Percentiles rank a stretch among this genome's conserved stretches.
Conservation (phyloP, 192 early-diverging fungal genomes). For the Coemansia sp. region DNA sequence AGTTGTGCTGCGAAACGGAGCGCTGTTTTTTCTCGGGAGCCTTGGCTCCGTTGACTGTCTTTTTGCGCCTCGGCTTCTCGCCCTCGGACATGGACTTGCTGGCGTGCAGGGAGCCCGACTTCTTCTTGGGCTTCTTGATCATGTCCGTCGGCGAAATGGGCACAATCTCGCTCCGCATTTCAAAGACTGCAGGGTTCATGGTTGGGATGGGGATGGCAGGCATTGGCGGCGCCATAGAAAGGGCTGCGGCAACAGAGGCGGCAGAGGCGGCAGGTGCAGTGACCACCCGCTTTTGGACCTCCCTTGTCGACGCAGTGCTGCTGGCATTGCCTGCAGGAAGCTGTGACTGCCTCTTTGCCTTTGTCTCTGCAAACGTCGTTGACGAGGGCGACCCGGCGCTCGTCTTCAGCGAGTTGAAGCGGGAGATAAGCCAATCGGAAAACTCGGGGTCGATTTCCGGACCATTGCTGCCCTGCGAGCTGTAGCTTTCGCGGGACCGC, state of each 20-base stretch:
- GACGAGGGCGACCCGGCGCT: conserved; percentile 21
- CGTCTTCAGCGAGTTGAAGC: conserved; percentile 35
- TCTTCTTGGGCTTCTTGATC: conserved; percentile 5
- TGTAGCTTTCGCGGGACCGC: conserved; percentile 41
- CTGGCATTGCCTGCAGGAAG: too few species aligned
- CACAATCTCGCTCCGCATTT: background rate
- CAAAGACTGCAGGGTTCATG: background rate
- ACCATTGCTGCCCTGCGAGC: conserved; percentile 25
- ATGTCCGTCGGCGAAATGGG: background rate
- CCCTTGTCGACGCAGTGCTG: too few species aligned
- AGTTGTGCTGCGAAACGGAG: too few species aligned
- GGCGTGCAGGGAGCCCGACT: conserved; percentile 2
- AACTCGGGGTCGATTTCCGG: conserved; percentile 37
- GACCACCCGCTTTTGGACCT: too few species aligned
- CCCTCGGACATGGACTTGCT: conserved; percentile 4
- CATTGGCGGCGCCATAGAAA: background rate
- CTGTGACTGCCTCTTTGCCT: conserved; percentile 3
- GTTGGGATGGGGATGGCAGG: background rate
- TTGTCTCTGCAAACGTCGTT: conserved; percentile 16
- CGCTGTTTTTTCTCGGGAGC: too few species aligned
- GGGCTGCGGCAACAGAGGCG: background rate
- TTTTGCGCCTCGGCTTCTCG: conserved; percentile 20
- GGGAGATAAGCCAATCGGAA: conserved; percentile 45
- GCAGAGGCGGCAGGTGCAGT: background rate
- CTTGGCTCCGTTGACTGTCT: background rate